Base-by-base conservation (phyloP, 129 eudicot genomes). In the Escallonia rubra region DNA sequence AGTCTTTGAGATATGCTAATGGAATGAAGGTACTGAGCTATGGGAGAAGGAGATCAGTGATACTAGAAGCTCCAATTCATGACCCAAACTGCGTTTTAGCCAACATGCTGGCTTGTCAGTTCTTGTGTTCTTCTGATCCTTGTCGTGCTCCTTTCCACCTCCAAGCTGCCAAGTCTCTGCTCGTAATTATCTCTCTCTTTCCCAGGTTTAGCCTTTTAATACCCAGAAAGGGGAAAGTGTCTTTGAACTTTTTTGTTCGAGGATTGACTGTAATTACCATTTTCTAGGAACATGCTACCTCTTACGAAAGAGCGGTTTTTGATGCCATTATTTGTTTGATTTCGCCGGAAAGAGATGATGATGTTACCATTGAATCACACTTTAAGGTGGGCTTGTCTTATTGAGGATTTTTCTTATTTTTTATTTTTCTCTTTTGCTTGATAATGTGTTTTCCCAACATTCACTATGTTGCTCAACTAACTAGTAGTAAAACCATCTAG, bases 271-370 rank as follows among this genome's bases (percentile, higher is more conserved):
- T 73, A 41, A 39, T 59, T 39, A 15, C 46, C 12, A 42, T 8
- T 46, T 64, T 76, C 41, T 66, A 93, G 98, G 92, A 71, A 54
- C 65, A 71, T 15, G 98, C 95, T 45, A 86, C 88, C 68, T 75
- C 77, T 11, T 93, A 93, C 64, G 98, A 93, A 80, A 86, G 76
- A 66, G 92, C 95, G 2, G 96, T 93, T 51, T 93, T 84, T 71
- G 82, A 84, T 56, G 63, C 85, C 40, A 60, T 93, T 10, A 14
- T 42, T 62, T 86, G 78, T 81, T 70, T 84, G 66, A 78, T 89
- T 61, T 80, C 90, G 10, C 80, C 89, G 11, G 71, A 86, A 55
- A 78, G 95, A 66, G 96, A 93, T 74, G 98, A 89, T 77, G 92
- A 93, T 80, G 63, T 80, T 75, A 92, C 96, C 58, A 59, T 93